Base-by-base conservation (phyloP, 495 filamentous ascomycete genomes). In the Lepraria neglecta region DNA sequence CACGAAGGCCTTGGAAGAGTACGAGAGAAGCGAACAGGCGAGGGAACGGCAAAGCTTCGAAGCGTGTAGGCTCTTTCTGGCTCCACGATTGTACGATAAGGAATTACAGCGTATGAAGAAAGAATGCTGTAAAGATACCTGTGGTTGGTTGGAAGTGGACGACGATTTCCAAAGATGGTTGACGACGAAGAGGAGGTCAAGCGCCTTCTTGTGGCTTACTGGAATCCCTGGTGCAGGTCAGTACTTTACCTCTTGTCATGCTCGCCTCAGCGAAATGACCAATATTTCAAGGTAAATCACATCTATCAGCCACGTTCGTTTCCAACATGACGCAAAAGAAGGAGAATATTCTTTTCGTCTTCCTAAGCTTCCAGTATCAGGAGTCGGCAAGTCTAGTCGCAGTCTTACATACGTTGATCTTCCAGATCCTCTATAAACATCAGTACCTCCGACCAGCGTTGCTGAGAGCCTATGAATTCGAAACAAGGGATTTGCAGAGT, bases 161-260 rank as follows among this genome's bases (percentile, higher is more conserved):
- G 27, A 58, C 19, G 42, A 58, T 42, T 58, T 58, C 17, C 56
- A 58, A 21, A 45, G 17, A 12, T 58, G 56, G 56, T 45, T 46
- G 42, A 45, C 15, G 24, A 45, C 28, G 44, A 33, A 58, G 35
- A 38, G 7, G 7, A 38, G 11, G 19, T 46, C 56, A n/a, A 58
- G 40, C 33, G 56, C 56, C n/a, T 58, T 58, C 28, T 40, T 58
- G 19, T 58, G 56, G 56, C 56, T 58, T 9, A 43, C 27, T 21
- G 56, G 56, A 11, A 47, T 58, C 11, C 56, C 56, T 27, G 56
- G 56, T 46, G 56, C 56, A 19, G 56, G 56, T 58, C 17, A 58
- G 56, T 58, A 6, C 40, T 11, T 15, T 31, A 4, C 6, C 15
- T 15, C 14, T 43, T 27, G 7, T 33, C 15, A 45, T 46, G 3